Percentiles rank a stretch among this genome's conserved stretches.
Evolutionary conservation across 2,329 filamentous ascomycete genomes (phyloP).

Genomic region (Aciculosporium take): DNA sequence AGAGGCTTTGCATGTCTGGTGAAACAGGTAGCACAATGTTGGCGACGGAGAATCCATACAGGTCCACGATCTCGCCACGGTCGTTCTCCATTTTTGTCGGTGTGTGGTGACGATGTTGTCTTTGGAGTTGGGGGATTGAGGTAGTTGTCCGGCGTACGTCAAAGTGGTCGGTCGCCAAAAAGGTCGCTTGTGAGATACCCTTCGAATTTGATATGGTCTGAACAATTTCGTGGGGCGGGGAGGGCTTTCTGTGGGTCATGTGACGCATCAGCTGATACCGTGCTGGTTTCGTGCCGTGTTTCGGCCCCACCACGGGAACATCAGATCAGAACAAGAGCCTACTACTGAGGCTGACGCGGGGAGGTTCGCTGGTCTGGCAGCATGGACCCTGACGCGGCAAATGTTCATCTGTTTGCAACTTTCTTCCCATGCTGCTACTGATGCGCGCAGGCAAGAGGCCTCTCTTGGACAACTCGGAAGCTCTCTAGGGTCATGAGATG

Average conservation of each 20-base stretch:
- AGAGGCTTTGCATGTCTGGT: too few relatives aligned
- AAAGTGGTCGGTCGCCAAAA: slow-evolving; percentile 18
- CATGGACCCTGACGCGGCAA: neutral
- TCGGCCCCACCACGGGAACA: neutral
- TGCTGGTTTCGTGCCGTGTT: slow-evolving; percentile 15
- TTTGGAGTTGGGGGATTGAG: slow-evolving; percentile 11
- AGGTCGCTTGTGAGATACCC: slow-evolving; percentile 15
- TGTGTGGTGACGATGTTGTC: slow-evolving; percentile 15
- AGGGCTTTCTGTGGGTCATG: slow-evolving; percentile 24
- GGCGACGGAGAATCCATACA: slow-evolving; percentile 51
- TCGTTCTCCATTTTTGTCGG: slow-evolving; percentile 97
- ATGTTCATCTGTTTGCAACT: neutral
- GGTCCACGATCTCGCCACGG: slow-evolving; percentile 98
- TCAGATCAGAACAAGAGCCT: neutral
- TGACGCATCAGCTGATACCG: slow-evolving; percentile 22
- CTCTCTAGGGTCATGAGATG: slow-evolving; percentile 22
- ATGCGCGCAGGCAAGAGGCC: neutral
- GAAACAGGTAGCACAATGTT: slow-evolving; percentile 2
- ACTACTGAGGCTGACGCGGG: slow-evolving; percentile 2
- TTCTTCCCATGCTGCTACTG: neutral
- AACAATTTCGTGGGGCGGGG: slow-evolving; percentile 22
- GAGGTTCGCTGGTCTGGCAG: too few relatives aligned
- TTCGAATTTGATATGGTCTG: slow-evolving; percentile 21
- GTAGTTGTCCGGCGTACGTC: slow-evolving; percentile 15
- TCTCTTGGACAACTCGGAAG: slow-evolving; percentile 15